Evolutionary conservation across 768 basidiomycete species (phyloP).

Genomic region (Artomyces pyxidatus): DNA sequence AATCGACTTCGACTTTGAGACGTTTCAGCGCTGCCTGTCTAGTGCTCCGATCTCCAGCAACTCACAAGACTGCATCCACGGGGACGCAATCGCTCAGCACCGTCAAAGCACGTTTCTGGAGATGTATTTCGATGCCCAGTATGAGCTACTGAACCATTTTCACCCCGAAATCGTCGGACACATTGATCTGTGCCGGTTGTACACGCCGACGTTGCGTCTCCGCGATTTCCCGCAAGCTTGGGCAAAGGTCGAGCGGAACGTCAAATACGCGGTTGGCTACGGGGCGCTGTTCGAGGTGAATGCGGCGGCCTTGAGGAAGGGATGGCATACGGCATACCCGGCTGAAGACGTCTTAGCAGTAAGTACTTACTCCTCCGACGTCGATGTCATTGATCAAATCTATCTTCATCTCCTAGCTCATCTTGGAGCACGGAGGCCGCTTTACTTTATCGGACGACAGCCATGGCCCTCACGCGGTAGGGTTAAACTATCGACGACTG

Average conservation of each 20-base stretch:
- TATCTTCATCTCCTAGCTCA: conserved; percentile 40
- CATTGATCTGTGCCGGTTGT: conserved; percentile 87
- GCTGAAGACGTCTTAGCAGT: conserved; percentile 71
- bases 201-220: conserved; percentile 54
- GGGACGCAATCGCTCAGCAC: conserved; percentile 17
- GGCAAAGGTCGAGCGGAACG: conserved; percentile 65
- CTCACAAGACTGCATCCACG: conserved; percentile 21
- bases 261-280: conserved; percentile 63
- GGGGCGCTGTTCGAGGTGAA: conserved; percentile 93
- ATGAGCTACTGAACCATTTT: conserved; percentile 56
- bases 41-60: conserved; percentile 25
- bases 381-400: conserved; percentile 1
- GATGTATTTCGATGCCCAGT: conserved; percentile 84
- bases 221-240: conserved; percentile 50
- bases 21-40: conserved; percentile 55
- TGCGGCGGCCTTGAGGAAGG: conserved; percentile 86
- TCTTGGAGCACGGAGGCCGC: conserved; percentile 59
- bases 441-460: conserved; percentile 93
- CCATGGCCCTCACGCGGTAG: conserved; percentile 84
- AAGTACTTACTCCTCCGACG: conserved; percentile 21
- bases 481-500: conserved; percentile 70
- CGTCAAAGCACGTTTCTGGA: conserved; percentile 42
- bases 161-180: conserved; percentile 90
- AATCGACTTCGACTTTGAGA: conserved; percentile 83
- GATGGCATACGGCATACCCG: conserved; percentile 83